Evolutionary conservation across 371 early-diverging fungal genomes (phyloP), one percentile per base, ranked within the genome.

Genomic region (Thermomucor indicae-seudaticae): DNA sequence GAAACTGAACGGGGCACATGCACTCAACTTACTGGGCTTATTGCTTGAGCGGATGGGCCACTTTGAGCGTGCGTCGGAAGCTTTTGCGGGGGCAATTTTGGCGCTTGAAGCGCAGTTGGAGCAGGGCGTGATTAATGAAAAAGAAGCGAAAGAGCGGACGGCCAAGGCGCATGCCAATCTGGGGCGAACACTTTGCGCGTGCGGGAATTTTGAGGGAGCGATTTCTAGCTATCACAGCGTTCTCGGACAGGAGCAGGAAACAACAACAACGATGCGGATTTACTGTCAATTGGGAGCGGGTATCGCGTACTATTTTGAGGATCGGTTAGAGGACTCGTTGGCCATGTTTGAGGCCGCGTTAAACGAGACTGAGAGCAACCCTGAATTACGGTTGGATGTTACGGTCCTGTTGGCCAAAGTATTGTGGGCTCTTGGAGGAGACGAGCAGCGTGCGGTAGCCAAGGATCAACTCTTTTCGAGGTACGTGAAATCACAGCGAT

Each of bases 341-440:
- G 47, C 53, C 1, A 68, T 76, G 60, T 92, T 93, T 60, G 92
- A 93, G 60, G 49, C 62, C 27, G 90, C 90, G 3, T 62, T 90
- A 56, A 67, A 64, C 43, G 73, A 75, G 20, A 66, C 71, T 7
- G 75, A 80, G 40, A 61, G 63, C 3, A 75, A 75, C 44, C 51
- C 70, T 46, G 67, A 68, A 19, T 53, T 80, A 34, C 67, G 75
- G 3, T 75, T 81, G 52, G 81, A 85, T 51, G 85, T 90, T 0
- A 70, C 81, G 16, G 78, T 92, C 2, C 50, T 89, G 37, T 53
- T 96, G 47, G 82, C 86, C 38, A 91, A 93, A 62, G 93, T 93
- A 0, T 67, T 95, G 28, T 95, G 90, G 88, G 90, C 90, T 1
- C 65, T 94, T 27, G 94, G 89, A 29, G 81, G 86, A 4, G 79